Evolutionary conservation across 1,139 yeast genomes (phyloP).

Genomic region (Cylindricascospora bacillispora): DNA sequence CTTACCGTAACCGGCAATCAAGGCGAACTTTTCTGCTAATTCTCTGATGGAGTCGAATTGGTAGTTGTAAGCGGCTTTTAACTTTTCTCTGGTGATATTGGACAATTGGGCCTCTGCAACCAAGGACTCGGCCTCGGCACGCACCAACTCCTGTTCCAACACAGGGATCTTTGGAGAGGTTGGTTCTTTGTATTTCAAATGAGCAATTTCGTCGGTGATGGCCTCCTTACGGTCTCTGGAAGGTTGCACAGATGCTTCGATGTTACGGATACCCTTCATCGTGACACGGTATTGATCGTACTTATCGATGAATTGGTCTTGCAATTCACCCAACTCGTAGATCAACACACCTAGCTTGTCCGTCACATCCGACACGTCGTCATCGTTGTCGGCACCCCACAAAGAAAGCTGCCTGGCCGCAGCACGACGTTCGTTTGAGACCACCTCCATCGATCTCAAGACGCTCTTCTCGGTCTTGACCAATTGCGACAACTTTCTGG

Average conservation of each 20-base stretch:
- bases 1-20: conserved; percentile 83
- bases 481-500: conserved; percentile 63
- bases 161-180: conserved; percentile 71
- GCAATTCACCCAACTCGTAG: conserved; percentile 75
- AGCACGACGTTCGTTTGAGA: conserved; percentile 66
- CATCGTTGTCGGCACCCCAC: conserved; percentile 82
- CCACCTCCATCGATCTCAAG: conserved; percentile 66
- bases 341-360: conserved; percentile 77
- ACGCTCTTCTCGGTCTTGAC: conserved; percentile 76
- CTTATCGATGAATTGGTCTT: conserved; percentile 77
- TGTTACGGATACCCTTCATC: conserved; percentile 67
- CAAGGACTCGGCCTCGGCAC: conserved; percentile 83
- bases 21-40: conserved; percentile 71
- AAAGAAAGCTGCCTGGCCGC: conserved; percentile 73
- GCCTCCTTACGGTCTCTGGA: conserved; percentile 78
- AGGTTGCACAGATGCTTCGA: conserved; percentile 80
- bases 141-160: conserved; percentile 75
- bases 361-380: conserved; percentile 73
- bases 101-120: conserved; percentile 88
- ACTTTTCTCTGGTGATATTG: conserved; percentile 75
- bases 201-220: conserved; percentile 74
- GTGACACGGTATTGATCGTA: conserved; percentile 80
- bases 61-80: conserved; percentile 73
- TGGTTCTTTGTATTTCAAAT: conserved; percentile 73
- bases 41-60: conserved; percentile 77